These are phyloP conservation scores for Nicotiana otophora DNA, from an alignment of 257 asterid genomes.

Conservation along the genomic window DNA sequence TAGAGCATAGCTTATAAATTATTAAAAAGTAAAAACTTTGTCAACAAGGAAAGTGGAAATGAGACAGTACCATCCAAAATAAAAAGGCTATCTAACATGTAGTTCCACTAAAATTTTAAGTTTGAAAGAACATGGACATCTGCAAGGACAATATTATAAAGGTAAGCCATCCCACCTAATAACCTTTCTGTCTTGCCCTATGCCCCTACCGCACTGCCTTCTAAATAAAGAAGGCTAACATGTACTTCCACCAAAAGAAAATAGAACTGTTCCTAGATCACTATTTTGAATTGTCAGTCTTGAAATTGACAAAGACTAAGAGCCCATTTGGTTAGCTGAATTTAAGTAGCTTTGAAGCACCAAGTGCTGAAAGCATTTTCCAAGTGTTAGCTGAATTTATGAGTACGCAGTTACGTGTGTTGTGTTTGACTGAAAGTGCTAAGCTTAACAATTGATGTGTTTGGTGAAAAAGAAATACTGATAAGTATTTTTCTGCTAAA, in stretches of 20 bases:
- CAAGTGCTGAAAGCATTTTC: too few relatives aligned
- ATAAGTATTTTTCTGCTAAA: too few relatives aligned
- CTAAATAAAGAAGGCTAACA: neutral
- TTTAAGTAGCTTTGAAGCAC: too few relatives aligned
- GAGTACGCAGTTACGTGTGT: too few relatives aligned
- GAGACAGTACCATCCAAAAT: neutral
- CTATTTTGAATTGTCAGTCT: neutral
- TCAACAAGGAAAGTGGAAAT: neutral
- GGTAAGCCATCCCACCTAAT: neutral
- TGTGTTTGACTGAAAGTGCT: too few relatives aligned
- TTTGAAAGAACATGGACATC: neutral
- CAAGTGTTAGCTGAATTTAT: too few relatives aligned
- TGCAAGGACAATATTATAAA: neutral
- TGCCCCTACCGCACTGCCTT: neutral
- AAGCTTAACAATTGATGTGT: too few relatives aligned
- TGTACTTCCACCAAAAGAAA: neutral
- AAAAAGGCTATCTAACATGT: neutral
- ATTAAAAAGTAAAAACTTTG: slow-evolving; percentile 10
- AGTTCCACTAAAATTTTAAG: neutral
- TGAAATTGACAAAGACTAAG: neutral
- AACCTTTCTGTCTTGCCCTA: neutral
- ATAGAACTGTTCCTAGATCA: neutral
- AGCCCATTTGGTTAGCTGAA: too few relatives aligned
- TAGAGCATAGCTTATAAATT: neutral
- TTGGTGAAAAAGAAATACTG: too few relatives aligned